phyloP scores from a whole-genome alignment of 1,139 yeast genomes.

The Nakaseomyces delphensis region DNA sequence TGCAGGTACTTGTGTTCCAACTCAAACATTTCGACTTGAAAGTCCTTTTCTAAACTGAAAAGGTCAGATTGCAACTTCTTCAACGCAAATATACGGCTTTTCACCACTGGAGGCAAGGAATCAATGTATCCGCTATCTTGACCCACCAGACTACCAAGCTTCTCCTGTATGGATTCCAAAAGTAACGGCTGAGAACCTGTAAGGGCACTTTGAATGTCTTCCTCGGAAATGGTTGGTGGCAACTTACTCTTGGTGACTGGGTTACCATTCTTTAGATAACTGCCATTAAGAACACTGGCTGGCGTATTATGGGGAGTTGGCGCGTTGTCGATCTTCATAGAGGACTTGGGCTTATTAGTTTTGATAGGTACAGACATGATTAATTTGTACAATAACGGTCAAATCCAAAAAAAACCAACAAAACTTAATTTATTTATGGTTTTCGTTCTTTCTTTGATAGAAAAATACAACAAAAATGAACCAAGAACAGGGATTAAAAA shows the following conservation, averaged over 20 bases:
- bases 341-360: constrained; percentile 27
- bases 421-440: no score
- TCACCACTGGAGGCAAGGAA: constrained; percentile 63
- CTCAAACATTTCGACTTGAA: constrained; percentile 80
- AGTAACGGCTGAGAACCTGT: constrained; percentile 22
- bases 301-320: constrained; percentile 99
- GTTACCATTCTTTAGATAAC: constrained; percentile 60
- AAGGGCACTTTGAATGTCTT: constrained; percentile 29
- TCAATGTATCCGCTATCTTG: constrained; percentile 81
- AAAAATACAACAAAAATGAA: no score
- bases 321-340: constrained; percentile 73
- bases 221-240: constrained; percentile 57
- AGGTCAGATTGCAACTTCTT: constrained; percentile 79
- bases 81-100: constrained; percentile 71
- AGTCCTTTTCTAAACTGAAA: constrained; percentile 77
- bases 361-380: constrained; percentile 31
- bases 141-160: constrained; percentile 77
- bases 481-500: no score
- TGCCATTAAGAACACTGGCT: constrained; percentile 64
- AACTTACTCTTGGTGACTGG: constrained; percentile 63
- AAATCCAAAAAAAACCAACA: no score
- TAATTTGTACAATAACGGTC: no score
- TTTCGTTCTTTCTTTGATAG: neutral
- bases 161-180: constrained; percentile 70
- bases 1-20: constrained; percentile 74